A percentile compares a stretch with the other conserved stretches of the same genome.
These are phyloP conservation scores for Sanghuangporus weigelae DNA, from an alignment of 1,284 basidiomycete genomes.

Conservation along the genomic window DNA sequence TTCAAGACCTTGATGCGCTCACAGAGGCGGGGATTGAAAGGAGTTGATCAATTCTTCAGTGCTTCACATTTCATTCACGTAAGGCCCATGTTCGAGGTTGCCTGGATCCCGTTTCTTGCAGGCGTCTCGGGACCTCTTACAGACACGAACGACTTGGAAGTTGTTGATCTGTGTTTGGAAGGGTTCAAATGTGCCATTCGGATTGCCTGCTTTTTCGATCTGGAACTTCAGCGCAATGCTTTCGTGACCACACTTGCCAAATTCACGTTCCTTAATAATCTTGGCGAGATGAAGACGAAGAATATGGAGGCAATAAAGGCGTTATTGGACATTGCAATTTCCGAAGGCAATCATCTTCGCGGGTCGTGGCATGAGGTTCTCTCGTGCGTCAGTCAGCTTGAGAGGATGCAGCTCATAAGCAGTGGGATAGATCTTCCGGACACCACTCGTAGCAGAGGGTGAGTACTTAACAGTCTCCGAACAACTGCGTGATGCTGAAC, in stretches of 20 bases:
- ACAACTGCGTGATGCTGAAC: slow-evolving; percentile 16
- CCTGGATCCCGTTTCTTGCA: slow-evolving; percentile 95
- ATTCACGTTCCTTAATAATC: slow-evolving; percentile 94
- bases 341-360: slow-evolving; percentile 91
- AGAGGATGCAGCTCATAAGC: slow-evolving; percentile 95
- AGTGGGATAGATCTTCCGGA: slow-evolving; percentile 84
- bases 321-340: slow-evolving; percentile 87
- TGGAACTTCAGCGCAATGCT: slow-evolving; percentile 92
- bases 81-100: slow-evolving; percentile 95
- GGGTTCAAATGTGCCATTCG: slow-evolving; percentile 92
- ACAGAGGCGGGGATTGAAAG: slow-evolving; percentile 72
- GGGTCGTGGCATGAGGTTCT: slow-evolving; percentile 95
- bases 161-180: slow-evolving; percentile 88
- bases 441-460: slow-evolving; percentile 69
- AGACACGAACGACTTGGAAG: slow-evolving; percentile 86
- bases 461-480: slow-evolving; percentile 22
- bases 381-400: slow-evolving; percentile 93
- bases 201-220: slow-evolving; percentile 91
- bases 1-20: slow-evolving; percentile 87
- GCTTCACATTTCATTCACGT: slow-evolving; percentile 95
- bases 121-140: slow-evolving; percentile 90
- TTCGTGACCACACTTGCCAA: slow-evolving; percentile 97
- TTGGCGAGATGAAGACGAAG: slow-evolving; percentile 97
- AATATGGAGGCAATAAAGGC: slow-evolving; percentile 98
- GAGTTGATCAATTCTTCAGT: slow-evolving; percentile 85